phyloP scores from a whole-genome alignment of 345 rosid species.

The Reutealis trisperma region DNA sequence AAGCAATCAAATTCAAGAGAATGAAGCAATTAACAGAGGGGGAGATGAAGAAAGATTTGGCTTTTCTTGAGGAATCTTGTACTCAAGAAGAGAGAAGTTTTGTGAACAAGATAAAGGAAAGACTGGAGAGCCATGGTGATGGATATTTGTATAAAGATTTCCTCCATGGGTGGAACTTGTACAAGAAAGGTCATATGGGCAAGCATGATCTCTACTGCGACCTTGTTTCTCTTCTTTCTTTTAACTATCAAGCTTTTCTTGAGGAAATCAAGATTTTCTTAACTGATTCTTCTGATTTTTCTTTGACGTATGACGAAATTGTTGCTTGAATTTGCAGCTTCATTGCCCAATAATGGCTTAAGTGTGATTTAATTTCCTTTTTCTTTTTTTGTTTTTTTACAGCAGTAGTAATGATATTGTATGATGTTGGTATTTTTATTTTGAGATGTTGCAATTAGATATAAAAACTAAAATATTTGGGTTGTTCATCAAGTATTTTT shows the following conservation, averaged over 20 bases:
- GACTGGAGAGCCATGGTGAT: not conserved
- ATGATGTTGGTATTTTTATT: no score
- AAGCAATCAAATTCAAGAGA: not conserved
- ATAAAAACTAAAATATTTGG: no score
- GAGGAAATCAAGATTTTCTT: not conserved
- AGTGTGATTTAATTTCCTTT: no score
- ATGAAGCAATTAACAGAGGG: not conserved
- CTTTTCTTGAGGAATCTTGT: not conserved
- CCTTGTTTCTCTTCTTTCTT: not conserved
- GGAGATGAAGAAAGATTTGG: not conserved
- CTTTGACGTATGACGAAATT: not conserved
- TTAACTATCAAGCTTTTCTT: not conserved
- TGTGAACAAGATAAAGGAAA: not conserved
- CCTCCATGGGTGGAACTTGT: not conserved
- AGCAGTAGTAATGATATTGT: no score
- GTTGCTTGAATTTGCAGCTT: not conserved
- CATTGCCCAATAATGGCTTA: no score
- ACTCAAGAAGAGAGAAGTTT: not conserved
- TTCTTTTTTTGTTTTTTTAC: no score
- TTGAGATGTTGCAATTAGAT: no score
- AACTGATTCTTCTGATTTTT: not conserved
- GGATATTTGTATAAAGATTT: not conserved
- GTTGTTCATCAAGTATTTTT: no score
- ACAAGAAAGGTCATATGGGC: not conserved
- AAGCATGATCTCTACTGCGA: constrained; percentile 3